phyloP scores from a whole-genome alignment of 2,329 filamentous ascomycete species.

The Colletotrichum salicis region DNA sequence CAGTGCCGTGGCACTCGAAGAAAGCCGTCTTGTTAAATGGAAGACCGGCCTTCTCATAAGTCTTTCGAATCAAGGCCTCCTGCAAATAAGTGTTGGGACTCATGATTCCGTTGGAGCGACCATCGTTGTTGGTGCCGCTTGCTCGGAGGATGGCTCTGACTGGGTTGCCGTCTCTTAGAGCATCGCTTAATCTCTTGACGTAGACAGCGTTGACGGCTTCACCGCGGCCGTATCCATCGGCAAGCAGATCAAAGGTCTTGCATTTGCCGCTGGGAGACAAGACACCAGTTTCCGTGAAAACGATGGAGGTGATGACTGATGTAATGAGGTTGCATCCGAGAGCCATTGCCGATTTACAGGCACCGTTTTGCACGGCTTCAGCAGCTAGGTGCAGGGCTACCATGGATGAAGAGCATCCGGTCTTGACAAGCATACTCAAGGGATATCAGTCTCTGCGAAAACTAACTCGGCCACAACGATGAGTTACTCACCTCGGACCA shows the following conservation, averaged over 20 bases:
- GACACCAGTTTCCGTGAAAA: conserved; percentile 40
- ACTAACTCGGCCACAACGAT: too few relatives aligned
- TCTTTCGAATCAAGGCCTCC: conserved; percentile 40
- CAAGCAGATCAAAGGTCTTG: conserved; percentile 50
- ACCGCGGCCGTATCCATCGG: conserved; percentile 54
- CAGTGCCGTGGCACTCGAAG: conserved; percentile 51
- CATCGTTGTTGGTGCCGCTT: conserved; percentile 48
- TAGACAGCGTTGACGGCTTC: conserved; percentile 53
- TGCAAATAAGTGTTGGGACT: conserved; percentile 47
- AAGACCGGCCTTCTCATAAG: conserved; percentile 41
- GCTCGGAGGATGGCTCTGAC: conserved; percentile 45
- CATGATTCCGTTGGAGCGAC: conserved; percentile 49
- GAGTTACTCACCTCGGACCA: conserved; percentile 43
- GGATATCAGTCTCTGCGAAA: neutral
- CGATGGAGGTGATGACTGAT: conserved; percentile 25
- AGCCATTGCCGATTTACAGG: conserved; percentile 45
- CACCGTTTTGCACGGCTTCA: conserved; percentile 41
- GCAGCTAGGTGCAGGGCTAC: conserved; percentile 46
- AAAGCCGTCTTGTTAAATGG: conserved; percentile 36
- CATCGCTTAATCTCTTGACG: conserved; percentile 53
- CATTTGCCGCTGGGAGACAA: conserved; percentile 42
- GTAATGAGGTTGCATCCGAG: conserved; percentile 45
- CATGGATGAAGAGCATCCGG: conserved; percentile 48
- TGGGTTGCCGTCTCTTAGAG: conserved; percentile 51
- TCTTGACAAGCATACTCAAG: conserved; percentile 46